Conservation (phyloP, 2,329 filamentous ascomycete genomes). For the Fusarium nurragi region DNA sequence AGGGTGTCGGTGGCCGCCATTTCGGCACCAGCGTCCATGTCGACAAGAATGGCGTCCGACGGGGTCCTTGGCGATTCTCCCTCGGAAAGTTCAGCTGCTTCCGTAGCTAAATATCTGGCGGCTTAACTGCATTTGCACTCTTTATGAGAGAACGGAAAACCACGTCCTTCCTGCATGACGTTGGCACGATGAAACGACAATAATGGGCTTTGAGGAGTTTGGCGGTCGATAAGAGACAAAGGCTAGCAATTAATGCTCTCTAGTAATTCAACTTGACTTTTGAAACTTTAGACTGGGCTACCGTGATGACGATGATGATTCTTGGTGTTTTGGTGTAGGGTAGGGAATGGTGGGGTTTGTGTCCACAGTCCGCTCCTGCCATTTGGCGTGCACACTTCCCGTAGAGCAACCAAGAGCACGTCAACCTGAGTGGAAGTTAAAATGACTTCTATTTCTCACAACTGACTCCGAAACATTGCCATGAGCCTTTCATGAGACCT, state of each 20-base stretch:
- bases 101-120: slow-evolving; percentile 42
- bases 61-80: slow-evolving; percentile 62
- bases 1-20: slow-evolving; percentile 58
- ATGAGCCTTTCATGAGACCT: not conserved
- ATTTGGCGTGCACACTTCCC: slow-evolving; percentile 21
- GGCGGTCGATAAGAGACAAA: not conserved
- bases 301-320: not conserved
- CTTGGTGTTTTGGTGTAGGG: slow-evolving; percentile 9
- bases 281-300: not conserved
- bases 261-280: slow-evolving; percentile 14
- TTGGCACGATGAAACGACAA: slow-evolving; percentile 20
- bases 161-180: not conserved
- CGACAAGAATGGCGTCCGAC: slow-evolving; percentile 57
- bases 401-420: slow-evolving; percentile 3
- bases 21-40: slow-evolving; percentile 61
- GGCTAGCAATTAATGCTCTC: not conserved
- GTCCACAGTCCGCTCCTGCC: not conserved
- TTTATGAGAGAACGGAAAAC: not conserved
- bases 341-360: not conserved
- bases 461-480: not conserved
- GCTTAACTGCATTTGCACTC: not conserved
- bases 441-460: not conserved
- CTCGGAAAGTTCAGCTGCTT: slow-evolving; percentile 63
- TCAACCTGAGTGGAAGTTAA: not conserved
- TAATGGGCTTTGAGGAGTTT: slow-evolving; percentile 23